Base-by-base conservation (phyloP, 768 basidiomycete genomes). In the Calocybe cyanea region DNA sequence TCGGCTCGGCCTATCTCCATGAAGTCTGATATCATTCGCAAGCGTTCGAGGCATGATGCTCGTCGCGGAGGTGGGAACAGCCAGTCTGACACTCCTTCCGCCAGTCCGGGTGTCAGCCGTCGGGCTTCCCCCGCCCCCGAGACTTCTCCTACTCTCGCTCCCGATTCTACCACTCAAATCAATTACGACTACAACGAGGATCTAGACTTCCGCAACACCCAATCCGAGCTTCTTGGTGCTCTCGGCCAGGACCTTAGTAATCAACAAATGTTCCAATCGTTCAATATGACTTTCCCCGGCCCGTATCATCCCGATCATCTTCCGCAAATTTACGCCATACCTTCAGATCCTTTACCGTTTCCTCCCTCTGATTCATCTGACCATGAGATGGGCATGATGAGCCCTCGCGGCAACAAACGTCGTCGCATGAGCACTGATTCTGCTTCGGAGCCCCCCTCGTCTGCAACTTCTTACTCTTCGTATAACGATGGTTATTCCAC, bases 1-100 rank as follows among this genome's bases (percentile, higher is more conserved):
- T 83, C 88, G 15, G 82, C 85, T 1, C 82, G 90, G 19, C 90
- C 90, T 1, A 88, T 91, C 50, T 88, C 86, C 7, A 92, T 92
- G 89, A 92, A 92, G 62, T 90, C 87, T 3, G 90, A 92, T 52
- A 82, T 91, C 28, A 89, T 92, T 53, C 85, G 89, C 50, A 92
- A 92, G 60, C 83, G 90, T 32, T 87, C 89, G 2, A 73, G 89
- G 1, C 87, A 90, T 54, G 87, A 91, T 48, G 83, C 85, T 17
- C 78, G 86, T 28, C 77, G 84, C 15, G 25, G n/a, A n/a, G 55
- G 68, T 43, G 76, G 75, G 13, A 68, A 67, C 50, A 72, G 69
- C 34, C 61, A 69, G 17, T 75, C 81, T 38, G 85, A 87, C 49
- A 86, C 85, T 0, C 83, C 84, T 0, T 87, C 88, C 5, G 84